Conservation (phyloP, 176 grass and related monocot species). For the Aegilops umbellulata region DNA sequence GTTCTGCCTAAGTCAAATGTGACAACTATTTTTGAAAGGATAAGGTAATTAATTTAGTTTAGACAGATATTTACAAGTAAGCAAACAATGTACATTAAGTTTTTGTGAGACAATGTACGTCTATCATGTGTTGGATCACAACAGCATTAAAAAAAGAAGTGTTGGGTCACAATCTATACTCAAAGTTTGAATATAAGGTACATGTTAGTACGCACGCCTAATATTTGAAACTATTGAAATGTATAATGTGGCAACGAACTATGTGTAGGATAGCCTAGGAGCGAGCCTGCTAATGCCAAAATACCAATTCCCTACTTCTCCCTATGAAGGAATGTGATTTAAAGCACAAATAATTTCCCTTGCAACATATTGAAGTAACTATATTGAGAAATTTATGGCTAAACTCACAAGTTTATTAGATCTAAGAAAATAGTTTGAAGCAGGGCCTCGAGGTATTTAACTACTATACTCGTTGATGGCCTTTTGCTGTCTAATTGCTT, state of each 20-base stretch:
- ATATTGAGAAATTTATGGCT: not conserved
- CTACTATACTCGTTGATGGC: not conserved
- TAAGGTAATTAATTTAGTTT: not conserved
- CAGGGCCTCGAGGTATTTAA: not conserved
- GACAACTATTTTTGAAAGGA: not conserved
- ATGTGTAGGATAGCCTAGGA: not conserved
- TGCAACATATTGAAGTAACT: not conserved
- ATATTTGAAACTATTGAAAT: too few relatives aligned
- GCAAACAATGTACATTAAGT: not conserved
- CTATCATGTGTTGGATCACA: not conserved
- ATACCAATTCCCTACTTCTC: not conserved
- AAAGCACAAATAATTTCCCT: not conserved
- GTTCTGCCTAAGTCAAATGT: not conserved
- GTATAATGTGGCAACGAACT: too few relatives aligned
- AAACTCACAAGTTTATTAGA: conserved; percentile 7
- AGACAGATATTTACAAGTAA: not conserved
- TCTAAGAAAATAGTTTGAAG: not conserved
- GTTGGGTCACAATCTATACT: not conserved
- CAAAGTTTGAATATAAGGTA: not conserved
- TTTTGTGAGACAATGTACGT: not conserved
- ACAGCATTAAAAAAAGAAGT: too few relatives aligned
- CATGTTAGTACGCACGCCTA: too few relatives aligned
- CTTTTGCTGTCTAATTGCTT: not conserved
- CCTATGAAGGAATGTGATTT: not conserved
- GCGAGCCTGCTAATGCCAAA: not conserved